Conservation (phyloP, 1,284 basidiomycete genomes). For the Calocybe gambosa region DNA sequence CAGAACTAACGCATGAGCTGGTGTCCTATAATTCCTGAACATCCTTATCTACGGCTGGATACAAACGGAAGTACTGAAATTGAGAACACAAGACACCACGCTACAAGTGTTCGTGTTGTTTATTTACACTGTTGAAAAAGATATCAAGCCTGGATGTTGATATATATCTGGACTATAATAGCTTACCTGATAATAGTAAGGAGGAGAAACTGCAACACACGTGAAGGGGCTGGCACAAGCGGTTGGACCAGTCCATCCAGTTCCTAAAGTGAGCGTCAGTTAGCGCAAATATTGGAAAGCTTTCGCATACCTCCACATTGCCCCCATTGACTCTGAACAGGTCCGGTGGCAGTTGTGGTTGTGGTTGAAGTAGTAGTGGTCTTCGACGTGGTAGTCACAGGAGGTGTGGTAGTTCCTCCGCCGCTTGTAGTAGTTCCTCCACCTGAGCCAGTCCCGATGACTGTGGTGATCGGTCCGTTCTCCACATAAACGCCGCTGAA, state of each 20-base stretch:
- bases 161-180: background rate
- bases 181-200: slow-evolving; percentile 49
- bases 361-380: slow-evolving; percentile 23
- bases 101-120: background rate
- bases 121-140: slow-evolving; percentile 18
- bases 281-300: background rate
- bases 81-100: too few species aligned
- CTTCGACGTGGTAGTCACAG: slow-evolving; percentile 18
- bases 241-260: slow-evolving; percentile 43
- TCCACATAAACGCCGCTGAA: slow-evolving; percentile 58
- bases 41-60: too few species aligned
- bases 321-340: slow-evolving; percentile 41
- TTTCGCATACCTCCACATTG: slow-evolving; percentile 43
- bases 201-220: slow-evolving; percentile 43
- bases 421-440: slow-evolving; percentile 13
- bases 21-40: too few species aligned
- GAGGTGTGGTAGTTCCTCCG: slow-evolving; percentile 4
- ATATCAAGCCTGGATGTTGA: background rate
- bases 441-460: slow-evolving; percentile 35
- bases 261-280: slow-evolving; percentile 23
- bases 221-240: slow-evolving; percentile 35
- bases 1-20: too few species aligned
- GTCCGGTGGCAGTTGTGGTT: slow-evolving; percentile 22
- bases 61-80: too few species aligned
- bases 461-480: slow-evolving; percentile 48